A percentile compares a stretch with the other conserved stretches of the same genome.
phyloP scores from a whole-genome alignment of 495 filamentous ascomycete species.

The Daldinia caldariorum region DNA sequence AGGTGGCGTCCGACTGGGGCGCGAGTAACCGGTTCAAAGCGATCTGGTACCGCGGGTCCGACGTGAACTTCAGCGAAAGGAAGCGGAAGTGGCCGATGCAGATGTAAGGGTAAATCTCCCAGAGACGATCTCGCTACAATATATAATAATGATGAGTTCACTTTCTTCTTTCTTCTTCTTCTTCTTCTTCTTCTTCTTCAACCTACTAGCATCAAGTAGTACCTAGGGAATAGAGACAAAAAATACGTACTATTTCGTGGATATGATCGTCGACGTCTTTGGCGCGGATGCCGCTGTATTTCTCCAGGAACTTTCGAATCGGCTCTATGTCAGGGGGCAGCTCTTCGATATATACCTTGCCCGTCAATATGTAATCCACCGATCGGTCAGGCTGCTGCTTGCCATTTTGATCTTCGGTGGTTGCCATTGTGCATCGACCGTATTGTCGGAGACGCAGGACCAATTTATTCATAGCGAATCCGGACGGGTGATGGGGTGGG shows the following conservation, averaged over 20 bases:
- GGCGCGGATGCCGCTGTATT: conserved; percentile 59
- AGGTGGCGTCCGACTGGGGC: conserved; percentile 45
- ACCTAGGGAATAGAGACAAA: not conserved
- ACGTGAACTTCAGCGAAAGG: conserved; percentile 54
- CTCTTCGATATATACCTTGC: conserved; percentile 39
- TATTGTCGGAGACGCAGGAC: conserved; percentile 27
- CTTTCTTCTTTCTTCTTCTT: not conserved
- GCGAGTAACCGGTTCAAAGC: conserved; percentile 54
- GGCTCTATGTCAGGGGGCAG: conserved; percentile 47
- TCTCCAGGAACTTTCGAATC: conserved; percentile 52
- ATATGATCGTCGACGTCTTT: conserved; percentile 60
- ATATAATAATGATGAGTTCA: conserved; percentile 2
- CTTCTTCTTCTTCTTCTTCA: not conserved
- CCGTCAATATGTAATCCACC: conserved; percentile 23
- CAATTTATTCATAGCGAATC: conserved; percentile 25
- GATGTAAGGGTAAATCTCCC: conserved; percentile 58
- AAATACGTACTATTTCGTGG: conserved; percentile 53
- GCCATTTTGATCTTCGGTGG: conserved; percentile 2
- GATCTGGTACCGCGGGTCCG: conserved; percentile 48
- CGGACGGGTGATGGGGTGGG: not conserved
- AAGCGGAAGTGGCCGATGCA: conserved; percentile 66
- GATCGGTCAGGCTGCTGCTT: conserved; percentile 29
- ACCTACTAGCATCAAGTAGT: not conserved
- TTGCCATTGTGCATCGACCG: conserved; percentile 25
- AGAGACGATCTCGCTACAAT: conserved; percentile 60